Evolutionary conservation across 129 eudicot genomes (phyloP), one percentile per base, ranked within the genome.

Genomic region (Tagetes patula): DNA sequence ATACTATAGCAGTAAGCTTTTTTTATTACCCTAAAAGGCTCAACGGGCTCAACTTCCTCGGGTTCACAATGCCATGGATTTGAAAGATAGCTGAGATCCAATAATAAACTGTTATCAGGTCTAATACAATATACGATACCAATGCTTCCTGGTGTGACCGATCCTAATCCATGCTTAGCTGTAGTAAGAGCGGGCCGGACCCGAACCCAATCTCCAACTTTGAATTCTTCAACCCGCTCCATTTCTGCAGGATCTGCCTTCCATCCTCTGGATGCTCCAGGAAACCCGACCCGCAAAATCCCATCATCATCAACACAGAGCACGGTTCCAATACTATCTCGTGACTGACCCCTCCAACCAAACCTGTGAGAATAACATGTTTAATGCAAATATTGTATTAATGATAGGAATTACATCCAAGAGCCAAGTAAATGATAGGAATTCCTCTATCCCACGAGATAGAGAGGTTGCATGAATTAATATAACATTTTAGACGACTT

Each of bases 231-330:
- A 49, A 94, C 99, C 83, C 99, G 83, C 72, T 86, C 95, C 99
- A 94, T 94, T 82, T 94, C 99, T 70, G 99, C 97, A 61, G 99
- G 99, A 70, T 94, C 99, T 14, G 99, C 99, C 82, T 94, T 94
- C 99, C 99, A 94, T 42, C 99, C 99, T 83, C 99, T 86, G 62
- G 99, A 94, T 71, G 99, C 99, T 87, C 99, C 99, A 73, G 99
- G 99, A 82, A 94, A 94, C 69, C 99, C 99, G 53, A 94, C 97
- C 71, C 99, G 96, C 76, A 94, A 81, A 38, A 94, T 88, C 60
- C 99, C 99, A 72, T 94, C 99, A 78, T 94, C 99, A 82, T 94
- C 99, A 70, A 94, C 99, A 80, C 99, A 90, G 5, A 94, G 85
- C 36, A 94, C 99, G 38, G 99, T 94, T 71, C 99, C 99, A 43